phyloP scores from a whole-genome alignment of 2,329 filamentous ascomycete genomes.

The Orbilia quercus region DNA sequence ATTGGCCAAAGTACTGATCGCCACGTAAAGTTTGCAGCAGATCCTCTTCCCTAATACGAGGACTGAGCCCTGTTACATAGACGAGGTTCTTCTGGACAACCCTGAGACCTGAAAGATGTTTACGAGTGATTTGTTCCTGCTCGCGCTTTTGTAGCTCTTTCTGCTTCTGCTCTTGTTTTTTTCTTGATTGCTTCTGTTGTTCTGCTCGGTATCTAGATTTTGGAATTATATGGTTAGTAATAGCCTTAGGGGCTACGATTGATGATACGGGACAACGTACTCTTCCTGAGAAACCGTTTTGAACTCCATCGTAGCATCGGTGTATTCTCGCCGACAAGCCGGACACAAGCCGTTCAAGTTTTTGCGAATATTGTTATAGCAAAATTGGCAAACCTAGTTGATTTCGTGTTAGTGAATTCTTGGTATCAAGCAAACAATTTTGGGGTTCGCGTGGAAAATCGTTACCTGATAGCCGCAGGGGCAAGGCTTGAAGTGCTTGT shows the following conservation, averaged over 20 bases:
- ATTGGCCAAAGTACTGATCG: constrained; percentile 95
- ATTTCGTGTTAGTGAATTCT: background rate
- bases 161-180: constrained; percentile 86
- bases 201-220: constrained; percentile 66
- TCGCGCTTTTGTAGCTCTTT: constrained; percentile 97
- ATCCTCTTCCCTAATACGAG: constrained; percentile 90
- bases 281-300: constrained; percentile 95
- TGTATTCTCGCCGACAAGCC: constrained; percentile 94
- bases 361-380: constrained; percentile 98
- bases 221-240: constrained; percentile 10
- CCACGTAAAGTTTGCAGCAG: constrained; percentile 89
- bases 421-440: constrained; percentile 47
- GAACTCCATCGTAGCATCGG: constrained; percentile 97
- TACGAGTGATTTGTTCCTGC: constrained; percentile 92
- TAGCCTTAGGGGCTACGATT: background rate
- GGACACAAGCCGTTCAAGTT: constrained; percentile 98
- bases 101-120: constrained; percentile 92
- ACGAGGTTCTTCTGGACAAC: constrained; percentile 99
- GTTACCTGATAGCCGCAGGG: constrained; percentile 96
- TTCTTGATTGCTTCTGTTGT: constrained; percentile 79
- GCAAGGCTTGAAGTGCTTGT: constrained; percentile 96
- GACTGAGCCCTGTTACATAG: constrained; percentile 94
- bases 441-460: constrained; percentile 25
- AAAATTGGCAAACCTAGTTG: constrained; percentile 94
- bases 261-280: constrained; percentile 68